Evolutionary conservation across 768 basidiomycete species (phyloP), one percentile per base, ranked within the genome.

Genomic region (Russula abietina): DNA sequence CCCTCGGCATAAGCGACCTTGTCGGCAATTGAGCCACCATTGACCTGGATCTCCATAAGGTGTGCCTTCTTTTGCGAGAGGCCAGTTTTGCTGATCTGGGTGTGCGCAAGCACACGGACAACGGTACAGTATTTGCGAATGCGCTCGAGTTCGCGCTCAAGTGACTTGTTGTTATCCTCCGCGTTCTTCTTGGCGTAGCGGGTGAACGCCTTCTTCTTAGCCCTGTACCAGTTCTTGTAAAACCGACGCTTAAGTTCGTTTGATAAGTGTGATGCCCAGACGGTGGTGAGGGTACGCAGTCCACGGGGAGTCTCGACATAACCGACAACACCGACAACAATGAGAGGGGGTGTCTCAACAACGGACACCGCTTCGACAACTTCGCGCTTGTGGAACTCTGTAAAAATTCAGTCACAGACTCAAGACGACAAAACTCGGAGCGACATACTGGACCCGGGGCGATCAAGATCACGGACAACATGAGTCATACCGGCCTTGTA

Each of bases 401-500:
- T 39, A 46, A 46, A 9, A 38, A 12, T 48, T 66, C 43, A 51
- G 52, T 49, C n/a, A 52, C n/a, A 3, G 30, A 36, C 28, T 10
- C 26, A 10, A 46, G 26, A 26, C 26, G 28, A 12, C 14, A 51
- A 36, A 24, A 48, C 7, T 19, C 24, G 26, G 26, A 4, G 12
- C 10, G 17, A 87, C 95, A 73, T 73, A 98, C 95, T 99, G 73
- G 97, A 98, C 69, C 96, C 97, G 56, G 96, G 96, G 74, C 97
- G 93, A 80, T 98, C 97, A 71, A 98, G 91, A 74, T 99, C 97
- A 73, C 97, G 91, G 66, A 99, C 95, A 71, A 99, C 84, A 75
- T 99, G 97, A 78, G 94, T 98, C 96, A 98, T 98, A 71, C 97
- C 97, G 68, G 97, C 97, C 86, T 99, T 99, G 89, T 98, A 99